Evolutionary conservation across 2,329 filamentous ascomycete species (phyloP), one percentile per base, ranked within the genome.

Genomic region (Plenodomus lindquistii): DNA sequence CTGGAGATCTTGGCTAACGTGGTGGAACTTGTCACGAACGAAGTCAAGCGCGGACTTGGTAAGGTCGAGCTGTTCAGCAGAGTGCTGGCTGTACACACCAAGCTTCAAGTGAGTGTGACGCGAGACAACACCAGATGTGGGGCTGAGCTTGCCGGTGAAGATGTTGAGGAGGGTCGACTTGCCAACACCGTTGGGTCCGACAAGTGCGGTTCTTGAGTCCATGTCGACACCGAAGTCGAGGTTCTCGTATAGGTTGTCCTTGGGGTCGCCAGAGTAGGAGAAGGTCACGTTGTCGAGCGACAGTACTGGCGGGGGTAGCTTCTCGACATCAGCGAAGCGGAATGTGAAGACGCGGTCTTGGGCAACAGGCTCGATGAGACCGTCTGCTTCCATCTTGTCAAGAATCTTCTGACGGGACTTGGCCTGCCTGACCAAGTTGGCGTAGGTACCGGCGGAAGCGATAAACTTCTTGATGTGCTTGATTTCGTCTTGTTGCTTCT

Each of bases 391-490:
- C 94, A 99, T 99, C 87, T 99, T 99, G 84, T 99, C 94, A 62
- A 97, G 83, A 76, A 97, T 97, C 90, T 99, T 99, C 79, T 99
- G 94, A 59, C 94, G 87, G 37, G 94, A 97, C 83, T 99, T 99
- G 77, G 95, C 95, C 79, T 99, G 94, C 75, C 90, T 85, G 72
- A 99, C 94, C 81, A 99, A 83, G 81, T 99, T 99, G 84, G 95
- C 94, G 72, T 99, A 99, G 53, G 94, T 99, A 92, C 95, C 94
- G 48, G 94, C 94, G 54, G 93, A 97, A 70, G 95, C 94, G 74
- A 99, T 99, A 83, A 99, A 99, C 80, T 97, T 97, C 83, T 99
- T 97, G 83, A 99, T 99, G 82, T 99, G 95, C 63, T 86, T 84
- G 75, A 99, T 99, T 81, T 99, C 94, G 55, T 99, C 94, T 74